Conservation (phyloP, 805 yeast species). For the Candida peoriensis region DNA sequence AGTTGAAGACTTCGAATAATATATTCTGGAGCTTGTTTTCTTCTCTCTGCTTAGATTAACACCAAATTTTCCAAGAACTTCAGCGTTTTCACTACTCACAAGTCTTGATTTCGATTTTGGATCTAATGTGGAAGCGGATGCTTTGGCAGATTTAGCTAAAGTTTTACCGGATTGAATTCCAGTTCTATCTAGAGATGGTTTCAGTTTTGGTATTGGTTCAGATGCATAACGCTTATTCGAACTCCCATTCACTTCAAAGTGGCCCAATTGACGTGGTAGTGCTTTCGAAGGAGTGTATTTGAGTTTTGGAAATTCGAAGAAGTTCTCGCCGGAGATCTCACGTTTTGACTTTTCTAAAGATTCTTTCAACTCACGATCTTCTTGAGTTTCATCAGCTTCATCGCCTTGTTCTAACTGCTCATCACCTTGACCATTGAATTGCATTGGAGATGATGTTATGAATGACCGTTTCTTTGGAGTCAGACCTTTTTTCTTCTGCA, state of each 20-base stretch:
- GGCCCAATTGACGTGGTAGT: conserved; percentile 12
- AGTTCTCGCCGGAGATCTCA: conserved; percentile 2
- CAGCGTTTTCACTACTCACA: conserved; percentile 15
- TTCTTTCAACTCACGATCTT: neutral
- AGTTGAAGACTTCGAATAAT: conserved; percentile 25
- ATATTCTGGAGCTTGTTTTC: conserved; percentile 19
- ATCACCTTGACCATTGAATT: conserved; percentile 2
- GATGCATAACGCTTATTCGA: conserved; percentile 16
- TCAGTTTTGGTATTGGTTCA: conserved; percentile 14
- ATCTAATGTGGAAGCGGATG: conserved; percentile 17
- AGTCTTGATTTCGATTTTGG: conserved; percentile 18
- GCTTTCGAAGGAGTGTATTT: conserved; percentile 4
- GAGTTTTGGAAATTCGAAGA: neutral
- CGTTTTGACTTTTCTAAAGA: conserved; percentile 3
- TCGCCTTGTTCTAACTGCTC: neutral
- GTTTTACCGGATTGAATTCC: neutral
- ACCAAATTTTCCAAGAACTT: conserved; percentile 20
- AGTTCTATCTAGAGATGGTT: neutral
- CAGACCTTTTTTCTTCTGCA: neutral
- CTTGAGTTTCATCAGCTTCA: neutral
- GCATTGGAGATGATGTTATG: conserved; percentile 5
- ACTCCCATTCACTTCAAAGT: conserved; percentile 7
- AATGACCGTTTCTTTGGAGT: conserved; percentile 1
- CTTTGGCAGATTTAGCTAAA: neutral
- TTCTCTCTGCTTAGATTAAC: conserved; percentile 15